phyloP scores from a whole-genome alignment of 352 stramenopile genomes.

The Pythium scleroteichum region DNA sequence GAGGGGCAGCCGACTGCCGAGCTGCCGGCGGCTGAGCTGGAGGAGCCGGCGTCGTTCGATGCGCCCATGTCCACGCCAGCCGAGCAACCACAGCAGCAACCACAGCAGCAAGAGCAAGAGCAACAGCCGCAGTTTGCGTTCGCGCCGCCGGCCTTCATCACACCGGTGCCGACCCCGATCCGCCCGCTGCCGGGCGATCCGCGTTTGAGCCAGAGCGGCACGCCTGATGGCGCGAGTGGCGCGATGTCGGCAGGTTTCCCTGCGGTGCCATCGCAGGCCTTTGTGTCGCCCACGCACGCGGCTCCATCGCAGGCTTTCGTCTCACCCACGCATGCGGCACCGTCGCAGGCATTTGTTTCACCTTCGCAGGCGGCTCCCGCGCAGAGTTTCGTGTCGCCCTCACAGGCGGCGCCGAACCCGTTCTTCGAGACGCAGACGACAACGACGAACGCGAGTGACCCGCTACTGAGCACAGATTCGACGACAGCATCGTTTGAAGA shows the following conservation, averaged over 20 bases:
- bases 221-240: conserved; percentile 14
- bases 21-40: neutral
- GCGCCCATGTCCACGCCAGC: neutral
- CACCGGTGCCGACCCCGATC: conserved; percentile 71
- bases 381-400: neutral
- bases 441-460: conserved; percentile 1
- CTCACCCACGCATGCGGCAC: neutral
- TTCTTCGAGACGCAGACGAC: neutral
- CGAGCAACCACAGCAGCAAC: neutral
- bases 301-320: neutral
- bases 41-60: neutral
- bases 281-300: neutral
- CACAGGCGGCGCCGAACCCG: neutral
- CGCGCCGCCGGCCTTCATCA: conserved; percentile 61
- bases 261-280: neutral
- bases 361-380: neutral
- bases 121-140: conserved; percentile 54
- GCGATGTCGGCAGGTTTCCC: conserved; percentile 5
- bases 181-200: conserved; percentile 69
- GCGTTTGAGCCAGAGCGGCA: conserved; percentile 33
- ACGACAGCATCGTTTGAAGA: conserved; percentile 33
- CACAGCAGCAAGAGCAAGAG: neutral
- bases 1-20: neutral
- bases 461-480: conserved; percentile 32
- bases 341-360: too few relatives aligned